These are phyloP conservation scores for Boletellus dicymbophilus DNA, from an alignment of 1,284 basidiomycete genomes.

Conservation along the genomic window DNA sequence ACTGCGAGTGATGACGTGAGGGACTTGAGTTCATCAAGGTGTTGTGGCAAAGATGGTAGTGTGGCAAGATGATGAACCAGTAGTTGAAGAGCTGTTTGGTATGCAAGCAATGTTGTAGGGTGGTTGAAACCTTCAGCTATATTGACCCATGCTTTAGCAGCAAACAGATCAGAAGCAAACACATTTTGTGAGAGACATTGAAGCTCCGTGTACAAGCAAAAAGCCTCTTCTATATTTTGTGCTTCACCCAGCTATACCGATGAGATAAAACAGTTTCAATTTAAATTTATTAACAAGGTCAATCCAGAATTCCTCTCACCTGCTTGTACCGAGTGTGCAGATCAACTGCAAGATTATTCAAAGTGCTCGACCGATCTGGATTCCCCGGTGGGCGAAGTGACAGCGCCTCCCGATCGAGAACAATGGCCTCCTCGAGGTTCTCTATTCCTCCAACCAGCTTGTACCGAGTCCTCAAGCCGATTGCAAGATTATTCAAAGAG, in stretches of 20 bases:
- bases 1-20: not conserved
- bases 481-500: no score
- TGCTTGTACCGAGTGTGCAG: not conserved
- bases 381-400: no score
- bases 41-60: not conserved
- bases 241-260: not conserved
- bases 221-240: not conserved
- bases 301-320: not conserved
- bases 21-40: not conserved
- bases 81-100: no score
- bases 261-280: no score
- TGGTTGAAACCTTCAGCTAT: not conserved
- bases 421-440: no score
- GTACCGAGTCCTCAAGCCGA: not conserved
- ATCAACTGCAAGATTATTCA: not conserved
- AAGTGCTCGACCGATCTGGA: no score
- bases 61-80: not conserved
- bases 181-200: not conserved
- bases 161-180: not conserved
- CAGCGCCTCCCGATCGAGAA: no score
- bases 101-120: not conserved
- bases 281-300: no score
- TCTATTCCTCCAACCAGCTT: no score
- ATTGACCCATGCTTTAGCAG: not conserved
- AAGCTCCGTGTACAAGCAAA: not conserved